These are phyloP conservation scores for Pezicula neosporulosa DNA, from an alignment of 2,329 filamentous ascomycete species.

Conservation along the genomic window DNA sequence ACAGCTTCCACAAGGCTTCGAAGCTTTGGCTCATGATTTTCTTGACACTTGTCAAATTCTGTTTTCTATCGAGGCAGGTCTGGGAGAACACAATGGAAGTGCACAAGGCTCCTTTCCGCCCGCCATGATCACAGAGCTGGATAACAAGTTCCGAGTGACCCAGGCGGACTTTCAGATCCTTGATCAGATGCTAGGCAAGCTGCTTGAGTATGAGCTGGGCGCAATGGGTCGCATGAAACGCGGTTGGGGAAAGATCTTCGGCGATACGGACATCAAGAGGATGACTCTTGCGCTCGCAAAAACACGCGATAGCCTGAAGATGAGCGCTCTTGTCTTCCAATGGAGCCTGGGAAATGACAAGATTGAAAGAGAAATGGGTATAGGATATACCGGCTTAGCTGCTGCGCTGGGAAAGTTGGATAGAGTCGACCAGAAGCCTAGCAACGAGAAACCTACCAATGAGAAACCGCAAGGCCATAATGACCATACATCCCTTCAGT, in stretches of 20 bases:
- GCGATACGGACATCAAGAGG: constrained; percentile 57
- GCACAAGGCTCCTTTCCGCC: constrained; percentile 53
- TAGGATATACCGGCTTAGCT: constrained; percentile 64
- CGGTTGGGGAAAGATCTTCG: constrained; percentile 61
- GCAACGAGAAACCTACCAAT: constrained; percentile 1
- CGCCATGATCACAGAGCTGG: constrained; percentile 61
- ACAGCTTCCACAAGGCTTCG: constrained; percentile 51
- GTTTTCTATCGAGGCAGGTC: constrained; percentile 65
- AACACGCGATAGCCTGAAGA: constrained; percentile 58
- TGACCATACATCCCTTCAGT: not conserved
- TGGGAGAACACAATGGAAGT: constrained; percentile 49
- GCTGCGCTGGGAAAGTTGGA: constrained; percentile 60
- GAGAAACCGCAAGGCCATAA: not conserved
- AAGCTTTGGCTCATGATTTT: constrained; percentile 60
- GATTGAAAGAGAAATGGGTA: constrained; percentile 57
- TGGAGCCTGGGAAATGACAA: constrained; percentile 59
- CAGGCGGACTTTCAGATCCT: constrained; percentile 60
- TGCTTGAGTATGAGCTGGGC: constrained; percentile 29
- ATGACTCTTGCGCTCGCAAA: constrained; percentile 53
- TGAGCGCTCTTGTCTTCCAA: constrained; percentile 62
- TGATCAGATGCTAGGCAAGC: constrained; percentile 59
- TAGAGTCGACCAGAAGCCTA: constrained; percentile 32
- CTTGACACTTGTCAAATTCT: constrained; percentile 64
- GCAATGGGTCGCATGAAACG: constrained; percentile 32
- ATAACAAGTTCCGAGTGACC: constrained; percentile 59